Conservation (phyloP, 495 filamentous ascomycete species). For the Parathielavia appendiculata region DNA sequence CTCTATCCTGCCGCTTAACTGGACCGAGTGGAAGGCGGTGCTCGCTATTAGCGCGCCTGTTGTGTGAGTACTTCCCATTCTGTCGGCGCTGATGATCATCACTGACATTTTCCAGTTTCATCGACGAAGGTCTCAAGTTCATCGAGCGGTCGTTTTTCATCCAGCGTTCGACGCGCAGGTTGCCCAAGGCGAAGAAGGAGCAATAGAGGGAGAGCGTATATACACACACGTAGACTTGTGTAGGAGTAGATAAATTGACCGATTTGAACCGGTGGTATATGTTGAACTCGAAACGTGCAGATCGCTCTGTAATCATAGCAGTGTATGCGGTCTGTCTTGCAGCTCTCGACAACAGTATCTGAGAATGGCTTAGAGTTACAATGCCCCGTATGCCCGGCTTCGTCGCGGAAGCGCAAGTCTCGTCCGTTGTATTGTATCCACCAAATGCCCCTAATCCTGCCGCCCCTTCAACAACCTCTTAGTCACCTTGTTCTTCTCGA, state of each 20-base stretch:
- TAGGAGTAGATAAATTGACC: conserved; percentile 7
- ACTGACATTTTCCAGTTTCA: conserved; percentile 57
- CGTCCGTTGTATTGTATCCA: neutral
- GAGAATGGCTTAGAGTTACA: conserved; percentile 13
- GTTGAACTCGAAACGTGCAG: neutral
- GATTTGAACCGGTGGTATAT: neutral
- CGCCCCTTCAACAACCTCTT: conserved; percentile 93
- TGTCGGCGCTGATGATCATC: neutral
- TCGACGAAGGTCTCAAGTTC: conserved; percentile 86
- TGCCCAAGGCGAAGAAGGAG: conserved; percentile 42
- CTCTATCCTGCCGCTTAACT: conserved; percentile 82
- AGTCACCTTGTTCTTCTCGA: conserved; percentile 99
- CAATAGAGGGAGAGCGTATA: conserved; percentile 19
- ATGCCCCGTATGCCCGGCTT: conserved; percentile 10
- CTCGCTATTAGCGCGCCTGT: conserved; percentile 84
- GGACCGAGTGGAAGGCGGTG: conserved; percentile 91
- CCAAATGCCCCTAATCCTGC: conserved; percentile 44
- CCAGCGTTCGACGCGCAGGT: conserved; percentile 29
- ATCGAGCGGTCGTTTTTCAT: conserved; percentile 62
- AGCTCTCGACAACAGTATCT: conserved; percentile 10
- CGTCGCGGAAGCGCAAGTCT: neutral
- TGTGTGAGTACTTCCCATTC: conserved; percentile 59
- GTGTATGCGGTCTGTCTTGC: neutral
- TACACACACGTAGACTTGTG: conserved; percentile 27
- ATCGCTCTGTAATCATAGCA: neutral